These are phyloP conservation scores for Cyclotella kingstonii DNA, from an alignment of 108 stramenopile genomes.

Conservation along the genomic window DNA sequence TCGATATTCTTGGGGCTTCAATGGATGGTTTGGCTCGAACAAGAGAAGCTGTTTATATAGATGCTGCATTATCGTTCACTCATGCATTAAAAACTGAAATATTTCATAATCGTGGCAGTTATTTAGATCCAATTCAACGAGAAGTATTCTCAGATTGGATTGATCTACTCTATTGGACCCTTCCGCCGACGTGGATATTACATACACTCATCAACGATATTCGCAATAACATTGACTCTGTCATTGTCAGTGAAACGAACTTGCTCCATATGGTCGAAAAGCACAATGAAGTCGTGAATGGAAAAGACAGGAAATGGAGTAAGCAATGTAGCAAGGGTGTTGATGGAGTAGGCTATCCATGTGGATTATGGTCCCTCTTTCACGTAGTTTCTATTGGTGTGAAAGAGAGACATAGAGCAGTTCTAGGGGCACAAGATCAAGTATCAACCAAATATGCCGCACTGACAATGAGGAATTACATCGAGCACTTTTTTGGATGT, in stretches of 20 bases:
- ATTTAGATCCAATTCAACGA: slow-evolving; percentile 22
- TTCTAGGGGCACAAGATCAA: slow-evolving; percentile 44
- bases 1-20: slow-evolving; percentile 50
- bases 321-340: slow-evolving; percentile 29
- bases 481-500: slow-evolving; percentile 76
- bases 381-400: slow-evolving; percentile 68
- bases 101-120: slow-evolving; percentile 15
- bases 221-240: slow-evolving; percentile 44
- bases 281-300: slow-evolving; percentile 42
- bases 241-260: slow-evolving; percentile 29
- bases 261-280: slow-evolving; percentile 35
- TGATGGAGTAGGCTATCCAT: slow-evolving; percentile 47
- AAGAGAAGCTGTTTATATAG: slow-evolving; percentile 47
- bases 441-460: slow-evolving; percentile 52
- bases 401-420: slow-evolving; percentile 58
- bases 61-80: slow-evolving; percentile 70
- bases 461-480: slow-evolving; percentile 49
- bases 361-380: slow-evolving; percentile 72
- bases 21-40: slow-evolving; percentile 42
- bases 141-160: slow-evolving; percentile 49
- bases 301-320: slow-evolving; percentile 25
- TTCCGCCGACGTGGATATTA: slow-evolving; percentile 54
- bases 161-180: slow-evolving; percentile 51
- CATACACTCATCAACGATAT: slow-evolving; percentile 52
- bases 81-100: slow-evolving; percentile 57